These are phyloP conservation scores for Tuber aestivum DNA, from an alignment of 495 filamentous ascomycete species.

Conservation along the genomic window DNA sequence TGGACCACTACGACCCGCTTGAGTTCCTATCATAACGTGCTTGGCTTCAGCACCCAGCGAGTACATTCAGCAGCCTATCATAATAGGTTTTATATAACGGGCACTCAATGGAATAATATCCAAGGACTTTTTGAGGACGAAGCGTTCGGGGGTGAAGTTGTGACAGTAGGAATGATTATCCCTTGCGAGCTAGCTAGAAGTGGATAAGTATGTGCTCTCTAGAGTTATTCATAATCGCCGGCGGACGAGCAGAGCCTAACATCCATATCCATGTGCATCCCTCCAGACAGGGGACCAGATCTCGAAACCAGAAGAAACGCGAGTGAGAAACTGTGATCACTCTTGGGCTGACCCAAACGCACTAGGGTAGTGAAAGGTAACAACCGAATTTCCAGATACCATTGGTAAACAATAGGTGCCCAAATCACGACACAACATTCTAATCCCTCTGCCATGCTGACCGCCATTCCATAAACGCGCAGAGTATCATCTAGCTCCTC, in stretches of 20 bases:
- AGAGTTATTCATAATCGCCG: background rate
- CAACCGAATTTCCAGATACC: background rate
- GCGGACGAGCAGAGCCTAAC: background rate
- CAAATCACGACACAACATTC: background rate
- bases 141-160: background rate
- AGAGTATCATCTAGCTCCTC: background rate
- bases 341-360: background rate
- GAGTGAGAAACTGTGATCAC: background rate
- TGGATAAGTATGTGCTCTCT: background rate
- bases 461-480: background rate
- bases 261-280: background rate
- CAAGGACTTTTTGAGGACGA: background rate
- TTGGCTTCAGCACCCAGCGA: too few species aligned
- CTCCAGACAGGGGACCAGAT: background rate
- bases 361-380: background rate
- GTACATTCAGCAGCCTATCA: background rate
- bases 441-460: background rate
- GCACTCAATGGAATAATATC: background rate
- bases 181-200: background rate
- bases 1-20: too few species aligned
- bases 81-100: background rate
- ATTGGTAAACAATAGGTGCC: background rate
- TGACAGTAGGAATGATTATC: background rate
- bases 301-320: background rate
- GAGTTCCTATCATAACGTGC: too few species aligned